Conservation (phyloP, 2,329 filamentous ascomycete genomes). For the Fusarium chaquense region DNA sequence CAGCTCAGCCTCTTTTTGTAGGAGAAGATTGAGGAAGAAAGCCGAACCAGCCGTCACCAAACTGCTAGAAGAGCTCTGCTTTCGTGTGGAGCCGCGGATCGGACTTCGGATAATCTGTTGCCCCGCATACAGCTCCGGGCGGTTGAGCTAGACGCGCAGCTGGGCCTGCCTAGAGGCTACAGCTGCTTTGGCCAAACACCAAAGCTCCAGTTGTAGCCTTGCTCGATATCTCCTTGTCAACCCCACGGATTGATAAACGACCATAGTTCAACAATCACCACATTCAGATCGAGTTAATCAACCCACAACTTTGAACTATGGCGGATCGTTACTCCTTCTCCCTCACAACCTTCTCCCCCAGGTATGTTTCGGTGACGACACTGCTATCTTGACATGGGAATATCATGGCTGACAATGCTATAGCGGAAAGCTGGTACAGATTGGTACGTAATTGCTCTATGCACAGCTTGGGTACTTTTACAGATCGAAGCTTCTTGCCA, state of each 20-base stretch:
- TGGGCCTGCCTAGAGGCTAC: slow-evolving; percentile 53
- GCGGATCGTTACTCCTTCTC: slow-evolving; percentile 99
- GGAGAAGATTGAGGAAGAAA: slow-evolving; percentile 42
- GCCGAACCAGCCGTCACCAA: slow-evolving; percentile 46
- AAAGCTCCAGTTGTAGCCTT: slow-evolving; percentile 52
- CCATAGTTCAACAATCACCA: slow-evolving; percentile 25
- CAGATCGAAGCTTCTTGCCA: neutral
- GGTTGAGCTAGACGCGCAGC: slow-evolving; percentile 55
- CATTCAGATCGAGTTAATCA: slow-evolving; percentile 13
- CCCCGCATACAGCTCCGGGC: slow-evolving; percentile 44
- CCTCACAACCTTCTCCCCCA: slow-evolving; percentile 98
- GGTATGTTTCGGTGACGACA: slow-evolving; percentile 70
- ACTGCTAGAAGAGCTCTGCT: slow-evolving; percentile 35
- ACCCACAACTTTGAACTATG: slow-evolving; percentile 68
- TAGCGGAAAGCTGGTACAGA: slow-evolving; percentile 99
- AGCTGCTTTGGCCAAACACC: slow-evolving; percentile 50
- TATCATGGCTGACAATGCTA: slow-evolving; percentile 59
- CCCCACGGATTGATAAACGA: slow-evolving; percentile 42
- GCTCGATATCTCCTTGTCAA: slow-evolving; percentile 44
- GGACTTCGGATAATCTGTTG: slow-evolving; percentile 47
- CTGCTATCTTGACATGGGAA: slow-evolving; percentile 34
- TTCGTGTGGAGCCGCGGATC: slow-evolving; percentile 19
- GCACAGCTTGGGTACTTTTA: slow-evolving; percentile 5
- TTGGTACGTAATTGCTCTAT: slow-evolving; percentile 66
- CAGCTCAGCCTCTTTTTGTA: slow-evolving; percentile 48